These are phyloP conservation scores for Prunus yedoensis DNA, from an alignment of 331 rosid species.

Conservation along the genomic window DNA sequence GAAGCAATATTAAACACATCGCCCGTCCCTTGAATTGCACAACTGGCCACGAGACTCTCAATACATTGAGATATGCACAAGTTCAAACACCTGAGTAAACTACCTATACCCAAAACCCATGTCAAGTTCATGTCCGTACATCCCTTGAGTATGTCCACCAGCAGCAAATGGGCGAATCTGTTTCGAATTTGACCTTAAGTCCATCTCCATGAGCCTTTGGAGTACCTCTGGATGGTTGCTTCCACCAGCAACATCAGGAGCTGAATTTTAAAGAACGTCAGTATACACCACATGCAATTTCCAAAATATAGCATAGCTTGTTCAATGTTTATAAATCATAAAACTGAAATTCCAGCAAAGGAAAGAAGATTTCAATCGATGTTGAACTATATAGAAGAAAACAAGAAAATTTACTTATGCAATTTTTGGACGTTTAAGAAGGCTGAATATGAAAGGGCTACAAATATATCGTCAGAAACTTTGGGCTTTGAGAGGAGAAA, in stretches of 20 bases:
- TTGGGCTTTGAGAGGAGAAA: not conserved
- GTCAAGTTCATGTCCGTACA: conserved; percentile 67
- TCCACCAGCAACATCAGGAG: conserved; percentile 61
- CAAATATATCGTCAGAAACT: not conserved
- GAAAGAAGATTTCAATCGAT: not conserved
- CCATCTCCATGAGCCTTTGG: conserved; percentile 89
- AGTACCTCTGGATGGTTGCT: conserved; percentile 79
- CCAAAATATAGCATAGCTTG: not conserved
- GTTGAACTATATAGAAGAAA: not conserved
- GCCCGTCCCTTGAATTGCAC: conserved; percentile 29
- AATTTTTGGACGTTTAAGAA: not conserved
- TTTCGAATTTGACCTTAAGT: conserved; percentile 62
- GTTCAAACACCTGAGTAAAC: conserved; percentile 26
- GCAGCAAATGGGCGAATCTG: conserved; percentile 38
- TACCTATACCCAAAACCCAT: conserved; percentile 83
- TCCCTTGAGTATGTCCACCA: conserved; percentile 49
- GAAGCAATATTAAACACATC: conserved; percentile 37
- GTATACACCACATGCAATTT: not conserved
- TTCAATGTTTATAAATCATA: too few species aligned
- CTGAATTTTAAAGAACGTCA: conserved; percentile 31
- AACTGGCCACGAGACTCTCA: conserved; percentile 28
- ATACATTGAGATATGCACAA: conserved; percentile 55
- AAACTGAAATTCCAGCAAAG: too few species aligned
- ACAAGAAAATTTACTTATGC: not conserved
- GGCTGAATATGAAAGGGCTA: not conserved